phyloP scores from a whole-genome alignment of 805 yeast genomes.

The Saccharomycopsis sp. region DNA sequence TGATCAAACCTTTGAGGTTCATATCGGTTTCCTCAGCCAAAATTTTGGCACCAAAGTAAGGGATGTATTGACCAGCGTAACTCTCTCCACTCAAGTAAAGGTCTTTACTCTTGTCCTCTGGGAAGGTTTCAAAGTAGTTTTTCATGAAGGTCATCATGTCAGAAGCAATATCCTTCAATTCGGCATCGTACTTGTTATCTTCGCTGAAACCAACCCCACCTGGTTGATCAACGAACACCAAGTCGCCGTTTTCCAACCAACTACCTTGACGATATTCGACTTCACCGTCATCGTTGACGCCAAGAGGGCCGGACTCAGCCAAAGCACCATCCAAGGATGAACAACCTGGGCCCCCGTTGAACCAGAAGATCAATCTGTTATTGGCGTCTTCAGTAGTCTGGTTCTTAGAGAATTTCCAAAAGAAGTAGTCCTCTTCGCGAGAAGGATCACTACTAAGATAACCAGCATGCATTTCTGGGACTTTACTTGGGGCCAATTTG shows the following conservation, averaged over 20 bases:
- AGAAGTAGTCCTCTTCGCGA: constrained; percentile 53
- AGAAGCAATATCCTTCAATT: constrained; percentile 46
- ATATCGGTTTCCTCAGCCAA: constrained; percentile 21
- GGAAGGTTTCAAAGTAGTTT: constrained; percentile 61
- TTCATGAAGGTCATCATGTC: constrained; percentile 60
- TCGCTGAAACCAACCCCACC: constrained; percentile 86
- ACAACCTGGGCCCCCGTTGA: constrained; percentile 98
- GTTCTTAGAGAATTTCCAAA: constrained; percentile 53
- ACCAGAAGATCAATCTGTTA: constrained; percentile 65
- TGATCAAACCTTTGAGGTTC: constrained; percentile 55
- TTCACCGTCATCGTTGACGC: constrained; percentile 38
- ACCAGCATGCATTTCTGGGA: constrained; percentile 48
- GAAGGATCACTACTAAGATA: constrained; percentile 49
- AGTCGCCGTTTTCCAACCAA: constrained; percentile 74
- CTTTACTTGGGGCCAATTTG: constrained; percentile 2
- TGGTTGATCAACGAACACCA: constrained; percentile 90
- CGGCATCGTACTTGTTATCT: constrained; percentile 38
- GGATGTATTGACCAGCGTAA: constrained; percentile 95
- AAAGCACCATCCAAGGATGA: constrained; percentile 96
- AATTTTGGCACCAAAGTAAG: constrained; percentile 32
- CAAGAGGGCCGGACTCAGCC: constrained; percentile 84
- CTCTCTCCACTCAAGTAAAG: constrained; percentile 88
- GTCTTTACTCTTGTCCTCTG: constrained; percentile 56
- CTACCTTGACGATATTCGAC: constrained; percentile 59
- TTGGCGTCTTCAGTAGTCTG: constrained; percentile 10